A percentile compares a stretch with the other conserved stretches of the same genome.
Evolutionary conservation across 1,284 basidiomycete genomes (phyloP).

Genomic region (Ceratobasidium sp.): DNA sequence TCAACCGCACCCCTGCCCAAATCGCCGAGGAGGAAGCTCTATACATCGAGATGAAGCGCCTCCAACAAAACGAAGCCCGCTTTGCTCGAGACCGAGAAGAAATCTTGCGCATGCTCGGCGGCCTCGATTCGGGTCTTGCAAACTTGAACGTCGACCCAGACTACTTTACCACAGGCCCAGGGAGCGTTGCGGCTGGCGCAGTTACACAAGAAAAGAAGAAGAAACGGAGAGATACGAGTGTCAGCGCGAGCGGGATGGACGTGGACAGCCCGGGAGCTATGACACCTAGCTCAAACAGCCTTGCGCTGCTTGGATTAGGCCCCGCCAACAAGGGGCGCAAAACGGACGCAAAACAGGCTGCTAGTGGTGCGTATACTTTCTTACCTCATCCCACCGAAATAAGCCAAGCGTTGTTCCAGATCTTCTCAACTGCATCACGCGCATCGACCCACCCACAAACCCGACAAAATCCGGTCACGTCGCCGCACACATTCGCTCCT

Average conservation of each 20-base stretch:
- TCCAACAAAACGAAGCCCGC: slow-evolving; percentile 91
- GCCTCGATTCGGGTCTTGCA: slow-evolving; percentile 85
- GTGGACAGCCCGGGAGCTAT: slow-evolving; percentile 50
- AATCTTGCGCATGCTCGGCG: slow-evolving; percentile 83
- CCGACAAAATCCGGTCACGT: slow-evolving; percentile 77
- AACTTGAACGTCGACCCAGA: slow-evolving; percentile 63
- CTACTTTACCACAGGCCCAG: slow-evolving; percentile 34
- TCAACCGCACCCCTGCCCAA: slow-evolving; percentile 87
- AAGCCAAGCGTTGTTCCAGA: slow-evolving; percentile 59
- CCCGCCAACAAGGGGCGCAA: slow-evolving; percentile 39
- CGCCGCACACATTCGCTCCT: slow-evolving; percentile 82
- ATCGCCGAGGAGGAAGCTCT: slow-evolving; percentile 96
- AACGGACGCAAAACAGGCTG: slow-evolving; percentile 43
- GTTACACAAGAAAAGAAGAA: slow-evolving; percentile 63
- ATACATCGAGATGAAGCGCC: slow-evolving; percentile 91
- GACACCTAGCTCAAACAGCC: slow-evolving; percentile 43
- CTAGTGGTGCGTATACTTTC: slow-evolving; percentile 32
- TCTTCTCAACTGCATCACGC: slow-evolving; percentile 77
- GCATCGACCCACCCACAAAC: slow-evolving; percentile 67
- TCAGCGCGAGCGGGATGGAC: slow-evolving; percentile 53
- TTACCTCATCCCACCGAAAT: neutral
- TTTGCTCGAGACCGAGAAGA: slow-evolving; percentile 93
- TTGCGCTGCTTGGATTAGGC: slow-evolving; percentile 44
- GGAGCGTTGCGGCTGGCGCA: slow-evolving; percentile 52
- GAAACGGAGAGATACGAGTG: slow-evolving; percentile 60